Base-by-base conservation (phyloP, 371 early-diverging fungal species). In the Mortierella sp. region DNA sequence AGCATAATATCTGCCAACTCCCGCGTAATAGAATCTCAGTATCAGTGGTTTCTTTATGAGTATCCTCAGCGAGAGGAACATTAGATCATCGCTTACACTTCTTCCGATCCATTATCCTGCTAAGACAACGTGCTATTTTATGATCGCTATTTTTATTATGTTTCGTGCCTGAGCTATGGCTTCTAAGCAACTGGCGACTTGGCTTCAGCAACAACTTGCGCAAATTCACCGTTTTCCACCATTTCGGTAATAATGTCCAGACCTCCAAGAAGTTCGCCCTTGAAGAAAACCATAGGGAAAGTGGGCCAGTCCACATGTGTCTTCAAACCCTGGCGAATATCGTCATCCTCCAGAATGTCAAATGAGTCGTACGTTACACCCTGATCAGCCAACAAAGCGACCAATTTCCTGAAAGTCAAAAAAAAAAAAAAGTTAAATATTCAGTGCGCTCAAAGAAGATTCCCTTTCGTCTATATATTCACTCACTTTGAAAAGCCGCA, bases 261-360 rank as follows among this genome's bases (percentile, higher is more conserved):
- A 16, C 99, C 99, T 28, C 99, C 99, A 52, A 96, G 74, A 60
- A 99, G 90, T 84, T 97, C 96, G 22, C 97, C 96, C 68, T 96
- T 90, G 71, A 94, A 89, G 83, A 97, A 99, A 4, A 99, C 86
- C 90, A 87, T 87, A 10, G 89, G 87, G 77, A 86, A 88, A 0
- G 89, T 89, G 9, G 89, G 89, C 89, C 89, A 89, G 76, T 87
- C 84, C 16, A 88, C 88, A 64, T 89, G 84, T 10, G 84, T 74
- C 84, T 87, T 89, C 58, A 89, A 65, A 28, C 87, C 93, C 77
- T 94, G 93, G 60, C 97, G 90, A 48, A 97, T 94, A 41, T 96
- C 94, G 59, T 96, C 96, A 82, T 97, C 97, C 63, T 90, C 87
- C 63, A 97, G 84, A 52, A 97, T 96, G 75, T 97, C 95, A 83